Evolutionary conservation across 306 rosid species (phyloP).

Genomic region (Cucumis hystrix): DNA sequence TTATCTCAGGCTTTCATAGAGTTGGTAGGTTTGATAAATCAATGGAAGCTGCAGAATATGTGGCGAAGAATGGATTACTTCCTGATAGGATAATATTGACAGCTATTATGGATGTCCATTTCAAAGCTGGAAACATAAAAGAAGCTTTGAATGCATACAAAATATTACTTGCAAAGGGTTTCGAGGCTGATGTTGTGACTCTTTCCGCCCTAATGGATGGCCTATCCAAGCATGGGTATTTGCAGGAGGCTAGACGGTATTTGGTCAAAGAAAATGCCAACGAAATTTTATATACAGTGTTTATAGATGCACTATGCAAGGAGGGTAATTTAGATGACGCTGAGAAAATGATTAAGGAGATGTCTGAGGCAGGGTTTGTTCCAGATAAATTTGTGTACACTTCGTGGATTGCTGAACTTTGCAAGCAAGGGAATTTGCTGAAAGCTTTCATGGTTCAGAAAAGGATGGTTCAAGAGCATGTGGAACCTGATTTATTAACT

Average conservation of each 20-base stretch:
- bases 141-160: slow-evolving; percentile 13
- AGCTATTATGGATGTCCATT: slow-evolving; percentile 22
- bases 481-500: slow-evolving; percentile 26
- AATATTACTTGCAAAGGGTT: slow-evolving; percentile 16
- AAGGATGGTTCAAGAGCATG: slow-evolving; percentile 22
- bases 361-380: slow-evolving; percentile 22
- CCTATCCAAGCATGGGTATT: slow-evolving; percentile 19
- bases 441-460: slow-evolving; percentile 25
- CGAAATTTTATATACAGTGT: slow-evolving; percentile 18
- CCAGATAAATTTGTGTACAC: slow-evolving; percentile 23
- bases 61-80: slow-evolving; percentile 14
- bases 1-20: slow-evolving; percentile 21
- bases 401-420: slow-evolving; percentile 27
- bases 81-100: slow-evolving; percentile 25
- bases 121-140: slow-evolving; percentile 17
- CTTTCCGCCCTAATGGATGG: slow-evolving; percentile 22
- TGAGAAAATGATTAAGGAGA: slow-evolving; percentile 19
- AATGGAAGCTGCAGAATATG: slow-evolving; percentile 6
- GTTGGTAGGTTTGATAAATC: slow-evolving; percentile 16
- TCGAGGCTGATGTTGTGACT: slow-evolving; percentile 19
- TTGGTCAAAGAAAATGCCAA: slow-evolving; percentile 21
- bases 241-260: slow-evolving; percentile 18
- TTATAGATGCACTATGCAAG: slow-evolving; percentile 24
- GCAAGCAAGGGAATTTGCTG: slow-evolving; percentile 22
- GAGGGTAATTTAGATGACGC: slow-evolving; percentile 20